Evolutionary conservation across 73 alveolate genomes (phyloP).

Genomic region (Diophrys sp.): DNA sequence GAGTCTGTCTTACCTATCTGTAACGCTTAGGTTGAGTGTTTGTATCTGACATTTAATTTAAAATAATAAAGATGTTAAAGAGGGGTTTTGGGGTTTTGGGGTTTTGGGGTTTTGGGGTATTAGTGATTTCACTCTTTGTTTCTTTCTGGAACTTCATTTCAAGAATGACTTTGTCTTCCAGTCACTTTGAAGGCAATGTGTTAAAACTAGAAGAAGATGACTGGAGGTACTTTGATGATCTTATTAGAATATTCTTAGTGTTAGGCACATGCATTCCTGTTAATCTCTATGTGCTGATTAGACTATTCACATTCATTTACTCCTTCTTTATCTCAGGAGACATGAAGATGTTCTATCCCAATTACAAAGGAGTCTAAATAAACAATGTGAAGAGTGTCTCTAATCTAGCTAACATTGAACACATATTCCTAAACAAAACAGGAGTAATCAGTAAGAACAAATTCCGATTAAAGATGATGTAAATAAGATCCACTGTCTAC

Average conservation of each 20-base stretch:
- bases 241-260: not conserved
- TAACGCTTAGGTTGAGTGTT: too few species aligned
- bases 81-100: too few species aligned
- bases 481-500: conserved; percentile 6
- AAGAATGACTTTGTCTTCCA: not conserved
- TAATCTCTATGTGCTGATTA: not conserved
- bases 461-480: conserved; percentile 16
- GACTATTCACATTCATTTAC: not conserved
- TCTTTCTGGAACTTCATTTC: not conserved
- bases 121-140: not conserved
- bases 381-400: conserved; percentile 13
- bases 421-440: conserved; percentile 17
- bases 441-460: conserved; percentile 21
- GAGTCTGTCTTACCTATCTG: too few species aligned
- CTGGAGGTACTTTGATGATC: not conserved
- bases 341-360: conserved; percentile 7
- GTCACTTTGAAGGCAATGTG: not conserved
- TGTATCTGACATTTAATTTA: too few species aligned
- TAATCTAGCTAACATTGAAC: conserved; percentile 13
- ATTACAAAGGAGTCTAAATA: conserved; percentile 1
- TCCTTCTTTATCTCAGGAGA: conserved; percentile 22
- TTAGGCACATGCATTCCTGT: not conserved
- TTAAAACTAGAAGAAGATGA: not conserved
- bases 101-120: too few species aligned
- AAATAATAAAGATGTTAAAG: conserved; percentile 8